Base-by-base conservation (phyloP, 1,284 basidiomycete genomes). In the Boletellus sp. region DNA sequence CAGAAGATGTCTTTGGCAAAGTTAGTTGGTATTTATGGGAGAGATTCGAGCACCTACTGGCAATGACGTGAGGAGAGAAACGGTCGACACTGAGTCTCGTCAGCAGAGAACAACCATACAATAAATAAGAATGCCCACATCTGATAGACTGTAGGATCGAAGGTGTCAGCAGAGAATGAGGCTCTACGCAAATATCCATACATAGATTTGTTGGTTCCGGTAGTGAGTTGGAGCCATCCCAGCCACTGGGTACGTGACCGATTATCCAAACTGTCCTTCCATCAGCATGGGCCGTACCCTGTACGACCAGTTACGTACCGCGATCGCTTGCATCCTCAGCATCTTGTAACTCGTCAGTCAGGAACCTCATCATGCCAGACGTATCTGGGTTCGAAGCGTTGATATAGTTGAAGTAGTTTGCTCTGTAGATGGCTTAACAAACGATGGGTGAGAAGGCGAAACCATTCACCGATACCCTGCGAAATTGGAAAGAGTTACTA, bases 331-430 rank as follows among this genome's bases (percentile, higher is more conserved):
- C 74, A 60, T 89, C 86, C 65, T 89, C 87, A 15, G 86, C 85
- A 47, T 76, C 82, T 64, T 90, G 86, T n/a, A 92, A 72, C 67
- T 92, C 87, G 58, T 90, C 84, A 4, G 90, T 91, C 51, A 92
- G 62, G 72, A 88, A 91, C 22, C 86, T 77, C 56, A 92, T 73
- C 78, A 86, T 87, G 10, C 89, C 88, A 36, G 83, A 87, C 37
- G 74, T 74, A 65, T 92, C 90, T 2, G 84, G 79, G 37, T 82
- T 67, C 19, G 81, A 82, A 60, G 88, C 76, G 61, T 91, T 86
- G 70, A 93, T 84, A 63, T 83, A 90, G 64, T 85, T 86, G 70
- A 90, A 88, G 58, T 79, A 82, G 62, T 92, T 90, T 10, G 80
- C 73, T 45, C 80, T 82, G 35, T 32, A 39, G 30, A 42, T 21